Evolutionary conservation across 78 protist genomes (phyloP).

Genomic region (Planoprotostelium fungivorum): DNA sequence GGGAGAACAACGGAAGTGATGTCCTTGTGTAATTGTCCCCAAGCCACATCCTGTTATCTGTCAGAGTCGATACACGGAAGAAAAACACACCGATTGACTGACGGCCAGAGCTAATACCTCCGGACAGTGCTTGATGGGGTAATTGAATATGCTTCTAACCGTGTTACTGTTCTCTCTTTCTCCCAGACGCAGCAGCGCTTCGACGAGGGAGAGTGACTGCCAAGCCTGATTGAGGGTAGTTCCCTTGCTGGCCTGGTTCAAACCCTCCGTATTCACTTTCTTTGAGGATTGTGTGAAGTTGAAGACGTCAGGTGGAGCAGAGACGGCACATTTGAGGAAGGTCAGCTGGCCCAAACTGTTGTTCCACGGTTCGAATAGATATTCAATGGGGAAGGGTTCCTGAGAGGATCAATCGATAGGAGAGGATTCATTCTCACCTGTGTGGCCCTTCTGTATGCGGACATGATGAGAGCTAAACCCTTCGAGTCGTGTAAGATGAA

Average conservation of each 20-base stretch:
- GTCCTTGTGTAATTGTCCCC: constrained; percentile 22
- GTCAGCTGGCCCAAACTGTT: constrained; percentile 54
- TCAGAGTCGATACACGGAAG: constrained; percentile 4
- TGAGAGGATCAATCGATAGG: not conserved
- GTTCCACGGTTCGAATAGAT: constrained; percentile 53
- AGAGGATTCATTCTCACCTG: not conserved
- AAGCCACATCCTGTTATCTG: constrained; percentile 7
- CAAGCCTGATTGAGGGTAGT: constrained; percentile 36
- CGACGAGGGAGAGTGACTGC: constrained; percentile 59
- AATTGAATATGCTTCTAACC: constrained; percentile 36
- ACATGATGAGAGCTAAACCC: constrained; percentile 44
- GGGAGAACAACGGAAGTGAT: constrained; percentile 26
- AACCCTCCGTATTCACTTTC: constrained; percentile 5
- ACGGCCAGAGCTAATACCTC: constrained; percentile 52
- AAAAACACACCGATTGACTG: constrained; percentile 17
- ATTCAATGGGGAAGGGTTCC: constrained; percentile 50
- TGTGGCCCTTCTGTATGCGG: constrained; percentile 38
- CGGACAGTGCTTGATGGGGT: constrained; percentile 59
- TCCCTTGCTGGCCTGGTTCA: constrained; percentile 4
- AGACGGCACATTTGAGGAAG: constrained; percentile 36
- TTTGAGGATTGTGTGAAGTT: constrained; percentile 23
- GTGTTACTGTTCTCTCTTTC: constrained; percentile 29
- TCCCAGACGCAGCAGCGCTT: constrained; percentile 34
- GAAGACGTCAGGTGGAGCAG: constrained; percentile 38
- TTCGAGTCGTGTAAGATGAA: constrained; percentile 21